These are phyloP conservation scores for Chlorociboria aeruginascens DNA, from an alignment of 495 filamentous ascomycete species.

Conservation along the genomic window DNA sequence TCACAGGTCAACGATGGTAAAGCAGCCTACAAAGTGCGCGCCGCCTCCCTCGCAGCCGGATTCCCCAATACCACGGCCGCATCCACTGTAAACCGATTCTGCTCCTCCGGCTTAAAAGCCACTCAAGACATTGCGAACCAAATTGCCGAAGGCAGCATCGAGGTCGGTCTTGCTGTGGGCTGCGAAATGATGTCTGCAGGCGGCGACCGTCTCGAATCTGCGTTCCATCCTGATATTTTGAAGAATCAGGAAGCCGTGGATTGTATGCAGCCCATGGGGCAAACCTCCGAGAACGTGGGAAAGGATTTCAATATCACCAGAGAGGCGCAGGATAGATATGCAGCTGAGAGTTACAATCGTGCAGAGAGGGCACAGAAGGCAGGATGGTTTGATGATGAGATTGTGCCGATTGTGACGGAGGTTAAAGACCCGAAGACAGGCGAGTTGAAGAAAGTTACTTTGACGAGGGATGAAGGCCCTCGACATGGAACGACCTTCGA, in stretches of 20 bases:
- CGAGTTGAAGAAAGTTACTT: constrained; percentile 59
- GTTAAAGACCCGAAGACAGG: constrained; percentile 77
- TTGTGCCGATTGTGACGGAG: constrained; percentile 68
- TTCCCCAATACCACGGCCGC: constrained; percentile 82
- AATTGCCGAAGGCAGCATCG: constrained; percentile 70
- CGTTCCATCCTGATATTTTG: constrained; percentile 70
- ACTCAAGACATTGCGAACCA: constrained; percentile 89
- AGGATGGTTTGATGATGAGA: constrained; percentile 91
- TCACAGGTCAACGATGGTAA: constrained; percentile 71
- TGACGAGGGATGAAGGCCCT: constrained; percentile 80
- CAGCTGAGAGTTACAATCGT: constrained; percentile 73
- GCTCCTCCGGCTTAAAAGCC: constrained; percentile 89
- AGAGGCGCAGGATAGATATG: constrained; percentile 70
- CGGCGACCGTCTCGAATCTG: constrained; percentile 51
- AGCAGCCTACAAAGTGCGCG: constrained; percentile 81
- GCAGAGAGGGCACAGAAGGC: constrained; percentile 88
- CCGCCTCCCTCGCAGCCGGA: constrained; percentile 79
- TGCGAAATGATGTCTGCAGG: constrained; percentile 76
- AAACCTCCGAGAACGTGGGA: constrained; percentile 94
- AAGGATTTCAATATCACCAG: constrained; percentile 77
- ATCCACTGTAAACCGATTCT: constrained; percentile 86
- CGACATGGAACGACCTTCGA: constrained; percentile 83
- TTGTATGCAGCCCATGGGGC: constrained; percentile 92
- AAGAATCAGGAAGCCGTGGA: constrained; percentile 64
- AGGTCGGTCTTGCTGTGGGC: constrained; percentile 76